Conservation (phyloP, 257 asterid species). For the Linaria vulgaris region DNA sequence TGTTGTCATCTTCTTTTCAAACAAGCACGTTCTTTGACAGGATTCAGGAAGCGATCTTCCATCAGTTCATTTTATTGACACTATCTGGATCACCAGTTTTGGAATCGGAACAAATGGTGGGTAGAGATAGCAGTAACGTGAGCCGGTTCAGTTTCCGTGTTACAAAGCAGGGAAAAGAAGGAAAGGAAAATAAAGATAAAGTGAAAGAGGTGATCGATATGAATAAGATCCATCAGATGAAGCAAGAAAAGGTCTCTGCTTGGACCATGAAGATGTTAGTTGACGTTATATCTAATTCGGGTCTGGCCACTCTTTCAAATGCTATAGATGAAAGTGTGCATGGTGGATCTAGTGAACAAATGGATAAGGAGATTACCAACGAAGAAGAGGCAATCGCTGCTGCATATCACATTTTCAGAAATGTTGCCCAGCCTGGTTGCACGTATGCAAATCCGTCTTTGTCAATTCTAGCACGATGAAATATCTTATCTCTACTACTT, state of each 20-base stretch:
- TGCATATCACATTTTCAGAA: constrained; percentile 74
- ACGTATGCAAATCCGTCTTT: constrained; percentile 49
- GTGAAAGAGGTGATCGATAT: constrained; percentile 55
- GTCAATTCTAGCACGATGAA: background rate
- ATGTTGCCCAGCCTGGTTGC: constrained; percentile 72
- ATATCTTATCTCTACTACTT: background rate
- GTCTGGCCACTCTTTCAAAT: constrained; percentile 66
- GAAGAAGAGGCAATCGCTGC: constrained; percentile 90
- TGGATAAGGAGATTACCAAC: constrained; percentile 67
- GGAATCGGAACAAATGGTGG: constrained; percentile 58
- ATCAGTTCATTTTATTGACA: constrained; percentile 65
- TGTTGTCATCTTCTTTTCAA: constrained; percentile 76
- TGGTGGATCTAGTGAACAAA: constrained; percentile 43
- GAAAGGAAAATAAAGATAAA: constrained; percentile 54
- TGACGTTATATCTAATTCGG: constrained; percentile 68
- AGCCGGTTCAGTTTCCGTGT: constrained; percentile 53
- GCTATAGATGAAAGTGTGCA: constrained; percentile 49
- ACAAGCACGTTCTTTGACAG: constrained; percentile 80
- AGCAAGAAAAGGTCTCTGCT: constrained; percentile 79
- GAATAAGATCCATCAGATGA: constrained; percentile 69
- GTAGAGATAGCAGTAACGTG: constrained; percentile 46
- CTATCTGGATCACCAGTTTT: constrained; percentile 70
- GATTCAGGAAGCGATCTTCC: constrained; percentile 71
- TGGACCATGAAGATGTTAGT: constrained; percentile 91
- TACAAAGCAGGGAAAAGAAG: constrained; percentile 55